A percentile compares a stretch with the other conserved stretches of the same genome.
Conservation (phyloP, 1,284 basidiomycete species). For the Rugosomyces carneus region DNA sequence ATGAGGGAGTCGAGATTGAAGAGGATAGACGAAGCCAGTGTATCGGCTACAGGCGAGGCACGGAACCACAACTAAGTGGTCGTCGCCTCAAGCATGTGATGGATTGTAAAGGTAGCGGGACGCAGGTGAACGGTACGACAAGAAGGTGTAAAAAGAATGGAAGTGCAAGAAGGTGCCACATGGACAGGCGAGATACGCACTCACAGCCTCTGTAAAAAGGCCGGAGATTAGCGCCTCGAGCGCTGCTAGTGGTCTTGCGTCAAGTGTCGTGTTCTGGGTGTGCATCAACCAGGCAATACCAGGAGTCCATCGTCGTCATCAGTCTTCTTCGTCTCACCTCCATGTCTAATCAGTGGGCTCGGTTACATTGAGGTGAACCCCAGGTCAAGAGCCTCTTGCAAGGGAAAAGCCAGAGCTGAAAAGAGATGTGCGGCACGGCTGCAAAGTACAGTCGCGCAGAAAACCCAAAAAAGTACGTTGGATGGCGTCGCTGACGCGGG, state of each 20-base stretch:
- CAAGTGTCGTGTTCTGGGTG: conserved; percentile 39
- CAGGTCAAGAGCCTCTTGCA: conserved; percentile 28
- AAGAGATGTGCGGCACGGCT: conserved; percentile 46
- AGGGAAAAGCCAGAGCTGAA: conserved; percentile 6
- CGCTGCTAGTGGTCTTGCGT: conserved; percentile 60
- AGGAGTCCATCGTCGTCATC: conserved; percentile 39
- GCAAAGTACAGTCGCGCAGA: conserved; percentile 26
- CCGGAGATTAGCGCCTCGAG: conserved; percentile 44
- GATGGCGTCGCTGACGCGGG: conserved; percentile 30
- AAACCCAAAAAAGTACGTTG: conserved; percentile 16
- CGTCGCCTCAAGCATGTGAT: conserved; percentile 60
- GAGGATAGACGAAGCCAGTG: conserved; percentile 46
- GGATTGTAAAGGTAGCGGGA: conserved; percentile 47
- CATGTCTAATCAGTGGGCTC: conserved; percentile 14
- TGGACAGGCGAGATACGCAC: conserved; percentile 47
- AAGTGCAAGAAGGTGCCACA: conserved; percentile 50
- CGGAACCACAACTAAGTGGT: conserved; percentile 73
- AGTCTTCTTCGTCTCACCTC: conserved; percentile 21
- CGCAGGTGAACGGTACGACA: conserved; percentile 36
- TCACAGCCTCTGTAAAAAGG: conserved; percentile 29
- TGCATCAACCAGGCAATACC: conserved; percentile 36
- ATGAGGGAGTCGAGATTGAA: conserved; percentile 15
- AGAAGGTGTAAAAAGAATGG: conserved; percentile 31
- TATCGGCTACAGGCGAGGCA: conserved; percentile 63
- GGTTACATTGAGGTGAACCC: conserved; percentile 23